Evolutionary conservation across 306 rosid genomes (phyloP).

Genomic region (Prunus mume): DNA sequence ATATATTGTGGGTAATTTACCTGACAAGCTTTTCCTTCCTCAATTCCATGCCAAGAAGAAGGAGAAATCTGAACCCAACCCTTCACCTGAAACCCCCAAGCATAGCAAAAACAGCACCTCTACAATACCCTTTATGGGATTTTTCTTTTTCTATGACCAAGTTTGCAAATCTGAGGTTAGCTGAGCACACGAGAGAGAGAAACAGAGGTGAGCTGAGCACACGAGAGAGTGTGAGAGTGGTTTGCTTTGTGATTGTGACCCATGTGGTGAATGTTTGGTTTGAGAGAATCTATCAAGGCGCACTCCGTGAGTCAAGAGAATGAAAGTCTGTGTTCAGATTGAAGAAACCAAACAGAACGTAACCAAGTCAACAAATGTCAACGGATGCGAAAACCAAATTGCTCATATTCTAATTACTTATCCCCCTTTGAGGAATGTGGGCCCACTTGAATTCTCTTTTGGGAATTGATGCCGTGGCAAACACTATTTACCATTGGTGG

Average conservation of each 20-base stretch:
- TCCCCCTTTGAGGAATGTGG: neutral
- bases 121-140: neutral
- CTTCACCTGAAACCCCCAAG: conserved; percentile 32
- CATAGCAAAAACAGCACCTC: neutral
- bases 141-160: neutral
- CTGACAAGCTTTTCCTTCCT: conserved; percentile 78
- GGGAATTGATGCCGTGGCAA: neutral
- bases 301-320: neutral
- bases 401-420: neutral
- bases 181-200: neutral
- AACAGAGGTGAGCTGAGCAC: neutral
- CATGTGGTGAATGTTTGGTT: neutral
- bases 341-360: neutral
- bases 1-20: conserved; percentile 24
- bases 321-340: neutral
- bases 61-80: conserved; percentile 16
- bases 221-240: neutral
- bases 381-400: neutral
- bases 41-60: conserved; percentile 46
- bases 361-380: neutral
- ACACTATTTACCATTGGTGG: too few species aligned
- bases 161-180: conserved; percentile 20
- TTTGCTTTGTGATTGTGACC: neutral
- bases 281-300: neutral
- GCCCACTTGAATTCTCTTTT: neutral